Evolutionary conservation across 2,329 filamentous ascomycete species (phyloP), one percentile per base, ranked within the genome.

Genomic region (Ophiosphaerella herpotricha): DNA sequence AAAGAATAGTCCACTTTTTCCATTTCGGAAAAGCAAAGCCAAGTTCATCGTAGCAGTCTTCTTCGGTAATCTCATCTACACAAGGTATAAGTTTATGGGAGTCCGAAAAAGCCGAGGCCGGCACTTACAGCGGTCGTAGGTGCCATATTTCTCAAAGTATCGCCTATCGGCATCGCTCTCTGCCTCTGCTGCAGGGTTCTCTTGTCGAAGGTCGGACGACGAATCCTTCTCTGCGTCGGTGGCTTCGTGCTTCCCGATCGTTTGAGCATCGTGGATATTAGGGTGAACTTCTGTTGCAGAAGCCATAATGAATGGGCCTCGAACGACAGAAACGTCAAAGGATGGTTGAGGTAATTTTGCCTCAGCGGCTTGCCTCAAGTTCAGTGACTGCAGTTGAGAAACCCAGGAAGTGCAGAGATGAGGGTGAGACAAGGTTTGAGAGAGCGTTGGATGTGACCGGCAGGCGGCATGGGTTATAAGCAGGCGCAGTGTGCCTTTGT

Each of bases 1-100:
- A 72, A 23, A 84, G 72, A 45, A 82, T 79, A 42, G 60, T 72
- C 81, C 81, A 84, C 60, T 83, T 83, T 68, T 78, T 80, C 74
- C 72, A 76, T 1, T 61, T 68, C 0, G 80, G 70, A 51, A 77
- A 83, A 11, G 65, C 68, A 63, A 76, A 80, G 12, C 79, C 81
- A 9, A 81, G 74, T 29, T 75, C 68, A 5, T 80, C 74, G 43
- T 81, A 80, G 64, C 75, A 77, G 35, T 81, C 77, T 13, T 72
- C 73, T 48, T 82, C 80, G 0, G 73, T 77, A 52, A 82, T 72
- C 52, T 73, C 78, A 61, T 76, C 26, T 29, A 29, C 7, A 5
- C 18, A 21, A 21, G 18, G 18, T 21, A 21, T 21, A 21, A 21
- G 4, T 21, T 21, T 29, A 29, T 29, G 11, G 7, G 26, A 29